Evolutionary conservation across 2,329 filamentous ascomycete genomes (phyloP).

Genomic region (Fusarium nanum): DNA sequence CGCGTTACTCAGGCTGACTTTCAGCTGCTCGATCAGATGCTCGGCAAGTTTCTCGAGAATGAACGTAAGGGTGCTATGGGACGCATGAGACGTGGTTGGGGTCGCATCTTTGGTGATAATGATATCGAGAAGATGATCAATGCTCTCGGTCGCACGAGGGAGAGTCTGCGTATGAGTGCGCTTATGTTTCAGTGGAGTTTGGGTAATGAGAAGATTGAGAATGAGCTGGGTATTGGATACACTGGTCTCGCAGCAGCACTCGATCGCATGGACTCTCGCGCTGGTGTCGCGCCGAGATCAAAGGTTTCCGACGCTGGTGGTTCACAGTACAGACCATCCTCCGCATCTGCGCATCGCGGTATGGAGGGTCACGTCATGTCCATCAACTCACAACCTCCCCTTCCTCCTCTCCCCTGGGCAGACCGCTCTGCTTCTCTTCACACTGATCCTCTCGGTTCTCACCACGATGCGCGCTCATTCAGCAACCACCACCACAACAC

Average conservation of each 20-base stretch:
- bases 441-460: slow-evolving; percentile 21
- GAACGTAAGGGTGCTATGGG: slow-evolving; percentile 71
- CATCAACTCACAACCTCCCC: slow-evolving; percentile 32
- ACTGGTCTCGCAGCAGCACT: slow-evolving; percentile 74
- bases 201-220: slow-evolving; percentile 67
- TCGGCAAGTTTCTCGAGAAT: slow-evolving; percentile 70
- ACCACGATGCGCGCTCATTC: slow-evolving; percentile 33
- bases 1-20: slow-evolving; percentile 71
- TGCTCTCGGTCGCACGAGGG: slow-evolving; percentile 68
- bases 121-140: slow-evolving; percentile 70
- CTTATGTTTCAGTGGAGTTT: slow-evolving; percentile 74
- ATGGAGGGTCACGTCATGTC: slow-evolving; percentile 32
- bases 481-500: slow-evolving; percentile 35
- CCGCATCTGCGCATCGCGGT: slow-evolving; percentile 42
- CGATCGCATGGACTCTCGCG: slow-evolving; percentile 54
- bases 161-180: slow-evolving; percentile 72
- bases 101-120: slow-evolving; percentile 71
- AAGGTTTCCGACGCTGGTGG: slow-evolving; percentile 30
- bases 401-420: slow-evolving; percentile 45
- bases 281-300: slow-evolving; percentile 33
- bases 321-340: slow-evolving; percentile 44
- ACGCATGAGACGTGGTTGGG: slow-evolving; percentile 69
- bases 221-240: slow-evolving; percentile 73
- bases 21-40: slow-evolving; percentile 70
- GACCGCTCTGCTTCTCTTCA: slow-evolving; percentile 38